Evolutionary conservation across 352 stramenopile species (phyloP).

Genomic region (Achlya hypogyna): DNA sequence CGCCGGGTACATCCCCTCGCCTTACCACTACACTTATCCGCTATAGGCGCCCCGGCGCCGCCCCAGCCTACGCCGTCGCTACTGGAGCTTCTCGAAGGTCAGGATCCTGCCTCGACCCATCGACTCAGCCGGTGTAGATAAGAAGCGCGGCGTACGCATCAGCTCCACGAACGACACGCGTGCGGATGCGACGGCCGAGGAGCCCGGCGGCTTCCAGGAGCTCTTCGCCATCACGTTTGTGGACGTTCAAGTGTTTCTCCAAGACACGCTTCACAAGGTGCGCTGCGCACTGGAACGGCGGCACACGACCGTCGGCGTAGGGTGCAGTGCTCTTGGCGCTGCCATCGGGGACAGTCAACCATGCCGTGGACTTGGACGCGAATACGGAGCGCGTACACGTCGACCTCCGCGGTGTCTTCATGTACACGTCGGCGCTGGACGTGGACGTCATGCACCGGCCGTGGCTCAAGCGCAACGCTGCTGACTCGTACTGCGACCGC

Average conservation of each 20-base stretch:
- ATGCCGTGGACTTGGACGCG: constrained; percentile 42
- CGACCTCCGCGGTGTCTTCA: constrained; percentile 39
- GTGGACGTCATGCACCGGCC: constrained; percentile 9
- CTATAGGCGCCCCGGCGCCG: background rate
- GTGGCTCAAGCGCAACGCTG: constrained; percentile 1
- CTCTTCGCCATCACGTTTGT: constrained; percentile 42
- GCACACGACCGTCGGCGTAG: constrained; percentile 22
- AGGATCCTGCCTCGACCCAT: background rate
- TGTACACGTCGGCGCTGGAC: constrained; percentile 17
- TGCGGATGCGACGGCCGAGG: background rate
- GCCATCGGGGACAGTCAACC: constrained; percentile 43
- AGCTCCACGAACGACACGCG: constrained; percentile 5
- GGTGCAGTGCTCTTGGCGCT: constrained; percentile 56
- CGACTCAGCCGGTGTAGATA: background rate
- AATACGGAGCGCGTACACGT: constrained; percentile 47
- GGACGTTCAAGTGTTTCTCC: constrained; percentile 70
- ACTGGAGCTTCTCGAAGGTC: background rate
- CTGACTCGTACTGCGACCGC: background rate
- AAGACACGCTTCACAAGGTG: constrained; percentile 56
- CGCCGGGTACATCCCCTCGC: background rate
- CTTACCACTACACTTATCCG: too few species aligned
- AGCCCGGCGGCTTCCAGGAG: background rate
- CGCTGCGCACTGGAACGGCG: too few species aligned
- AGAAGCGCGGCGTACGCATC: background rate
- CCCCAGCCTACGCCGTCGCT: background rate